Evolutionary conservation across 306 rosid species (phyloP).

Genomic region (Adenanthera pavonina): DNA sequence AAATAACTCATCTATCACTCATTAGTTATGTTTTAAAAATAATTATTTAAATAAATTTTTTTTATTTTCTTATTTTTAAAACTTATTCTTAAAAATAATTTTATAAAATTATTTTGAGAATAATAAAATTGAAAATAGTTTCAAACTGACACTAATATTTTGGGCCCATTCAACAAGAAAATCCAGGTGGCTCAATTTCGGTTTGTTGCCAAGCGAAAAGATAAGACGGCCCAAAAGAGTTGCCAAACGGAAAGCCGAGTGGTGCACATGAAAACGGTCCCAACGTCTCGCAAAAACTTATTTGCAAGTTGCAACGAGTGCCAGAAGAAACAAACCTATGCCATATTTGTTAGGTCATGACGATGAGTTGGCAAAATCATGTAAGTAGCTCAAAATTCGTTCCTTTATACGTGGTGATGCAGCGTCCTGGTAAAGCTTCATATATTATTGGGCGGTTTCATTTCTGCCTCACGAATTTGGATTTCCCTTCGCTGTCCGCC

Average conservation of each 20-base stretch:
- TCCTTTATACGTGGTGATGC: not conserved
- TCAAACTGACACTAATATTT: too few relatives aligned
- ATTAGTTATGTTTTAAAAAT: too few relatives aligned
- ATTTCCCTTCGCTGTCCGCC: slow-evolving; percentile 35
- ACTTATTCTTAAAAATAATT: too few relatives aligned
- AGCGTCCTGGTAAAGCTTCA: not conserved
- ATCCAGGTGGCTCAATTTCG: not conserved
- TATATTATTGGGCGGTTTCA: slow-evolving; percentile 14
- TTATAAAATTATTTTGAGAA: too few relatives aligned
- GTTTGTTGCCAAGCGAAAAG: not conserved
- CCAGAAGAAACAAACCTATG: not conserved
- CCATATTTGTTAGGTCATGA: not conserved
- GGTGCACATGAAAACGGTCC: not conserved
- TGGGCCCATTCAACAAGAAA: not conserved
- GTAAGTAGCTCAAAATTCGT: not conserved
- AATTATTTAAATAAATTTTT: too few relatives aligned
- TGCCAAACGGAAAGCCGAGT: not conserved
- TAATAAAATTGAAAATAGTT: too few relatives aligned
- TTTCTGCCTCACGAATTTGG: not conserved
- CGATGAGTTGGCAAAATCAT: not conserved
- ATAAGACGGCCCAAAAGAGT: not conserved
- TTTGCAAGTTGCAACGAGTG: not conserved
- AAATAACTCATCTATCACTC: too few relatives aligned
- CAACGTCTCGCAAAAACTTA: not conserved
- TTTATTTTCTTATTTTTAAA: too few relatives aligned